A percentile compares a stretch with the other conserved stretches of the same genome.
phyloP scores from a whole-genome alignment of 768 basidiomycete genomes.

The Leccinellum luteum region DNA sequence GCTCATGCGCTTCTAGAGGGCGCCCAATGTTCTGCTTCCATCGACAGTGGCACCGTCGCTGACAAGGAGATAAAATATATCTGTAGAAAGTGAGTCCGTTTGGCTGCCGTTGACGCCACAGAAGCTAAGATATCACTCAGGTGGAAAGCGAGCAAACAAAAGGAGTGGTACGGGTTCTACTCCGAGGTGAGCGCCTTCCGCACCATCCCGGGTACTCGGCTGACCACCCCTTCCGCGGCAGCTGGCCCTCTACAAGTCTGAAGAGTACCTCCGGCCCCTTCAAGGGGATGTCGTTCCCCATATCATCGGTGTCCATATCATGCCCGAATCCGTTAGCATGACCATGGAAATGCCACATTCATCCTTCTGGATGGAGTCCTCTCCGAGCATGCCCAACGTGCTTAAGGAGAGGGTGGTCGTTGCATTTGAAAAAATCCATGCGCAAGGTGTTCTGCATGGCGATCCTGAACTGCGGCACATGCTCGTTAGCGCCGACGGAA shows the following conservation, averaged over 20 bases:
- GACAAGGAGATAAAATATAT: constrained; percentile 32
- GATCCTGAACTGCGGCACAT: constrained; percentile 50
- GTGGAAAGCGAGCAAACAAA: constrained; percentile 32
- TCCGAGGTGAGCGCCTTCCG: constrained; percentile 33
- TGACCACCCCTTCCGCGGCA: constrained; percentile 24
- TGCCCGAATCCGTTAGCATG: constrained; percentile 37
- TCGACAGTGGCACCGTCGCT: constrained; percentile 34
- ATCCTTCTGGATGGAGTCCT: constrained; percentile 62
- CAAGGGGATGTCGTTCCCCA: constrained; percentile 54
- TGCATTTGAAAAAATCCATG: constrained; percentile 49
- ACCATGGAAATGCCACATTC: constrained; percentile 56
- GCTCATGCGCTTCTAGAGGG: constrained; percentile 28
- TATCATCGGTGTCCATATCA: constrained; percentile 49
- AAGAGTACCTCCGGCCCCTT: constrained; percentile 44
- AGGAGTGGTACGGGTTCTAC: constrained; percentile 39
- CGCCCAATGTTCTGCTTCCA: constrained; percentile 36
- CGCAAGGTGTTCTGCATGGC: constrained; percentile 47
- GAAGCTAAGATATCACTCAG: constrained; percentile 19
- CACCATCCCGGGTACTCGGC: constrained; percentile 9
- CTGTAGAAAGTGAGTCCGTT: constrained; percentile 34
- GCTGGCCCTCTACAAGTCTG: constrained; percentile 51
- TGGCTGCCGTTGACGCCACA: not conserved
- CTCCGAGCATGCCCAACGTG: constrained; percentile 50
- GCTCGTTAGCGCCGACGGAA: constrained; percentile 52
- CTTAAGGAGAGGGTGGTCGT: constrained; percentile 52